These are phyloP conservation scores for Botryococcus braunii DNA, from an alignment of 163 green algal genomes.

Conservation along the genomic window DNA sequence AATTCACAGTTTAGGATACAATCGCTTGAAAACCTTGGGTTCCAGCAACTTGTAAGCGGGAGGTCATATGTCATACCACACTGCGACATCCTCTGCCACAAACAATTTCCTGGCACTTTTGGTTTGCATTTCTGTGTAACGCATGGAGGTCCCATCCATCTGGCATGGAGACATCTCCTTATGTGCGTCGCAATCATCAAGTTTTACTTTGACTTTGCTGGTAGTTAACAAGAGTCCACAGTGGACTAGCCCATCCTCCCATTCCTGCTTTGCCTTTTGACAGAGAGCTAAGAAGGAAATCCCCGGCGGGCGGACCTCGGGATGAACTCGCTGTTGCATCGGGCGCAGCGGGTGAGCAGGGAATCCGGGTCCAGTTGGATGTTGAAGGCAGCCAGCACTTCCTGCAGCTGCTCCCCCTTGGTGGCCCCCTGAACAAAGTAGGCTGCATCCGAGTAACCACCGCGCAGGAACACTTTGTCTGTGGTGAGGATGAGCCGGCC, in stretches of 20 bases:
- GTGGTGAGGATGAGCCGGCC: conserved; percentile 39
- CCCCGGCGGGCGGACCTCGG: conserved; percentile 2
- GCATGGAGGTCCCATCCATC: neutral
- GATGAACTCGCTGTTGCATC: conserved; percentile 44
- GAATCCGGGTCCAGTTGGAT: conserved; percentile 12
- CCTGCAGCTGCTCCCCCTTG: conserved; percentile 32
- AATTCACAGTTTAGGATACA: neutral
- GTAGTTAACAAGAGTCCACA: no score
- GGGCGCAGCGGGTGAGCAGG: conserved; percentile 24
- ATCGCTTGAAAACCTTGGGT: neutral
- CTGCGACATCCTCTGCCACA: no score
- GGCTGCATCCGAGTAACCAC: conserved; percentile 22
- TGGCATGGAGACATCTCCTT: neutral
- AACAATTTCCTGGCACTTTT: no score
- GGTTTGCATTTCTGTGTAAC: no score
- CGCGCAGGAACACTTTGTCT: conserved; percentile 26
- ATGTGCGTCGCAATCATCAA: neutral
- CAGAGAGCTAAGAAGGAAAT: neutral
- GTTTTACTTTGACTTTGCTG: neutral
- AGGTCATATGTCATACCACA: no score
- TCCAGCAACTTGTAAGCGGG: neutral
- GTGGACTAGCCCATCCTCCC: no score
- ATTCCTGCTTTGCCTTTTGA: no score
- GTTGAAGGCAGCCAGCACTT: conserved; percentile 31
- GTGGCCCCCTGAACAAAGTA: conserved; percentile 24